Conservation (phyloP, 345 rosid species). For the Arabis alpina region DNA sequence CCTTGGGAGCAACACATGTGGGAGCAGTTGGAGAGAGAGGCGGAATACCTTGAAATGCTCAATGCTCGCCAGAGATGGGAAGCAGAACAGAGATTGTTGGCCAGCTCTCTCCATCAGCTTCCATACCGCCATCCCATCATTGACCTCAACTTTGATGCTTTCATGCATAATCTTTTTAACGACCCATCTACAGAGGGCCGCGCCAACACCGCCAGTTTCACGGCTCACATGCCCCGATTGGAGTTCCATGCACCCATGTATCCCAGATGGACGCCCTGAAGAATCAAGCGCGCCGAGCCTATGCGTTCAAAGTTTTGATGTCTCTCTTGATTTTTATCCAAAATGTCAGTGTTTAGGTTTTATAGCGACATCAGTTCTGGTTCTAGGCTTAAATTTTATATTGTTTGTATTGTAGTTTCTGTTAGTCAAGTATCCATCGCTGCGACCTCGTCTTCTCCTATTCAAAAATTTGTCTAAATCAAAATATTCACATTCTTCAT, state of each 20-base stretch:
- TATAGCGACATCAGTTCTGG: conserved; percentile 28
- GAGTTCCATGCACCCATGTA: conserved; percentile 26
- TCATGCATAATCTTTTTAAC: conserved; percentile 24
- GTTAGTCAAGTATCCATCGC: conserved; percentile 31
- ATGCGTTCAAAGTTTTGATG: conserved; percentile 38
- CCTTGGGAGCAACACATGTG: conserved; percentile 50
- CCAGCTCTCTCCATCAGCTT: conserved; percentile 19
- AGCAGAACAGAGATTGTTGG: conserved; percentile 30
- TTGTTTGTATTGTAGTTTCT: conserved; percentile 31
- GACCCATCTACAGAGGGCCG: neutral
- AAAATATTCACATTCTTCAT: neutral
- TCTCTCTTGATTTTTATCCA: conserved; percentile 31
- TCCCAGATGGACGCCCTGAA: conserved; percentile 39
- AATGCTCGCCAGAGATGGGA: conserved; percentile 43
- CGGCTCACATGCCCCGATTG: conserved; percentile 7
- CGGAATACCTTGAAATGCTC: conserved; percentile 48
- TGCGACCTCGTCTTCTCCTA: neutral
- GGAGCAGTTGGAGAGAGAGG: conserved; percentile 52
- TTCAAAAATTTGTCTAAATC: conserved; percentile 16
- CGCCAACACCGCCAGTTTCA: neutral
- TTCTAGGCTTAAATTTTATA: conserved; percentile 27
- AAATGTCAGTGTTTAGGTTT: conserved; percentile 30
- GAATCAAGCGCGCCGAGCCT: conserved; percentile 6
- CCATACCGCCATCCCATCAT: conserved; percentile 30
- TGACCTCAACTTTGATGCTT: conserved; percentile 41